A percentile compares a stretch with the other conserved stretches of the same genome.
Evolutionary conservation across 208 protist species (phyloP).

Genomic region (Herpetomonas muscarum): DNA sequence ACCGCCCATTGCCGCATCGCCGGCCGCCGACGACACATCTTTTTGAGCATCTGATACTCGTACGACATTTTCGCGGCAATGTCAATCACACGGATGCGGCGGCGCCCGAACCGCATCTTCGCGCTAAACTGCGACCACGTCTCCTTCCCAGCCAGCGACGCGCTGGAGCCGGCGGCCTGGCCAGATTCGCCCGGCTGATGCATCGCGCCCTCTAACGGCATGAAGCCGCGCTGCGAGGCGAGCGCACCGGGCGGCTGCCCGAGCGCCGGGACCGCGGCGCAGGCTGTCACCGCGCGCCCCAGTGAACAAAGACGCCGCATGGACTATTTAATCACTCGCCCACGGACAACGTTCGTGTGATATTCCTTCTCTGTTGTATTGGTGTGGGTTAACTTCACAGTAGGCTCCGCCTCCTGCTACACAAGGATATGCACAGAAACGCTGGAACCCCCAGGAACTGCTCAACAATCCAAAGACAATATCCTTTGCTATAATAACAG

Average conservation of each 20-base stretch:
- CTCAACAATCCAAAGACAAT: neutral
- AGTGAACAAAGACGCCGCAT: too few species aligned
- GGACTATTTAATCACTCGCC: too few species aligned
- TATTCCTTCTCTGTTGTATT: too few species aligned
- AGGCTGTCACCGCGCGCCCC: neutral
- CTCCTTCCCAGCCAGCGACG: conserved; percentile 64
- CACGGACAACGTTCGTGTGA: too few species aligned
- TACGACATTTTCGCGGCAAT: conserved; percentile 90
- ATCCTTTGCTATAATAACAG: neutral
- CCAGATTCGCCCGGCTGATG: conserved; percentile 70
- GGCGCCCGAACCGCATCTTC: conserved; percentile 73
- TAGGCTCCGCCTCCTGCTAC: too few species aligned
- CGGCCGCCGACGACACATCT: conserved; percentile 78
- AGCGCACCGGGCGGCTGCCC: too few species aligned
- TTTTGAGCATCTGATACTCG: conserved; percentile 90
- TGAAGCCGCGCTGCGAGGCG: conserved; percentile 8
- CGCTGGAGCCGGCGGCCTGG: conserved; percentile 41
- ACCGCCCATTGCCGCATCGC: conserved; percentile 86
- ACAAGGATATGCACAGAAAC: conserved; percentile 4
- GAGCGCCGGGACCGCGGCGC: too few species aligned
- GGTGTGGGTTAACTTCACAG: too few species aligned
- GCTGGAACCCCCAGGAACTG: neutral
- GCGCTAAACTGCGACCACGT: conserved; percentile 83
- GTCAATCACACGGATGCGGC: conserved; percentile 83
- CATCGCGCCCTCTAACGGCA: conserved; percentile 49